These are phyloP conservation scores for Ophiostoma angusticollis DNA, from an alignment of 2,329 filamentous ascomycete genomes.

Conservation along the genomic window DNA sequence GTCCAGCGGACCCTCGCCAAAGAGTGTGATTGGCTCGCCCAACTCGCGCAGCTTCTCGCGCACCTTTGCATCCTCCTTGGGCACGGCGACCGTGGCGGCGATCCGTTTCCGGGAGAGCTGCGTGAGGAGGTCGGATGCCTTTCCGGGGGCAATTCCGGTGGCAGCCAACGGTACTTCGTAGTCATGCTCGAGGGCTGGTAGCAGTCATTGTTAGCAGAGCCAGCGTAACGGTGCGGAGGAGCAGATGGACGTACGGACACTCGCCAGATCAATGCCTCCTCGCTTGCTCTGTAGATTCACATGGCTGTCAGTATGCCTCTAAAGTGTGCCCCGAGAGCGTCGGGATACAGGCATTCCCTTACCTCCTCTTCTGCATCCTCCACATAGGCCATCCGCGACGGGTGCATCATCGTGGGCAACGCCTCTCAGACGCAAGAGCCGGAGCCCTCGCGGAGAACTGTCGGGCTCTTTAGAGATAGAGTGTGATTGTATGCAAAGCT, in stretches of 20 bases:
- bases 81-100: slow-evolving; percentile 79
- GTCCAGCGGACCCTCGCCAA: slow-evolving; percentile 79
- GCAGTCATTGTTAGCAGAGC: no score
- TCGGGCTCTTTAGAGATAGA: no score
- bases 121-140: slow-evolving; percentile 69
- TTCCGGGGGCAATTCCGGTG: slow-evolving; percentile 60
- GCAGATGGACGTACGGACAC: slow-evolving; percentile 27
- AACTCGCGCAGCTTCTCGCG: slow-evolving; percentile 69
- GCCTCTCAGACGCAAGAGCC: neutral
- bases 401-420: slow-evolving; percentile 54
- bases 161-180: slow-evolving; percentile 60
- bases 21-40: slow-evolving; percentile 87
- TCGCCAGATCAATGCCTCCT: slow-evolving; percentile 27
- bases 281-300: neutral
- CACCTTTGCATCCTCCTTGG: slow-evolving; percentile 80
- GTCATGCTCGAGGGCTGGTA: slow-evolving; percentile 58
- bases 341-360: slow-evolving; percentile 26
- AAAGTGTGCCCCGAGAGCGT: no score
- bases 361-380: slow-evolving; percentile 66
- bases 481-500: no score
- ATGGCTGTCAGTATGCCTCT: no score
- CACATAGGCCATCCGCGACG: slow-evolving; percentile 83
- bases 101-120: slow-evolving; percentile 88
- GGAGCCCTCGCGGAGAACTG: no score
- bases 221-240: no score